Conservation (phyloP, 371 early-diverging fungal species). For the Actinomortierella wolfii region DNA sequence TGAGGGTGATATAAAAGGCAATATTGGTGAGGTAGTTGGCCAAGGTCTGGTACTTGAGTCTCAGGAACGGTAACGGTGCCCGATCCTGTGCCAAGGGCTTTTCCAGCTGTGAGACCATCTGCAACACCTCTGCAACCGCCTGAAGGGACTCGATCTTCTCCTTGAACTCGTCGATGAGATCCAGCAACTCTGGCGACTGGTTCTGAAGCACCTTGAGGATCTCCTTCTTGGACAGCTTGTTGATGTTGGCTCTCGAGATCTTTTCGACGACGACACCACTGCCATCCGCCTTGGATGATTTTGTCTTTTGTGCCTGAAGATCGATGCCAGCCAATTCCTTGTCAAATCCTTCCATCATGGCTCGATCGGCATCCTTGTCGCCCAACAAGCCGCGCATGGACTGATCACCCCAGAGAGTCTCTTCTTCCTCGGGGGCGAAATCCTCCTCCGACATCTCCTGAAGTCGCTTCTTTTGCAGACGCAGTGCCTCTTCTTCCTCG, state of each 20-base stretch:
- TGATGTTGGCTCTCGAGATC: constrained; percentile 51
- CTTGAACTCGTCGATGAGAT: constrained; percentile 76
- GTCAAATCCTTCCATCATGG: constrained; percentile 57
- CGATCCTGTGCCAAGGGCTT: constrained; percentile 44
- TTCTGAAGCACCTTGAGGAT: constrained; percentile 73
- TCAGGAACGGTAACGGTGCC: constrained; percentile 55
- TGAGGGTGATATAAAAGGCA: constrained; percentile 84
- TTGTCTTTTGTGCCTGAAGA: constrained; percentile 4
- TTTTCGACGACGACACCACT: constrained; percentile 45
- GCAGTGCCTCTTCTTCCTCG: constrained; percentile 91
- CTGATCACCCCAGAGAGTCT: constrained; percentile 38
- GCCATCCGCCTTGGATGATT: constrained; percentile 24
- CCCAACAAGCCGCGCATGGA: constrained; percentile 34
- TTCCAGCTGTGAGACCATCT: constrained; percentile 38
- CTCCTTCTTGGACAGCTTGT: constrained; percentile 68
- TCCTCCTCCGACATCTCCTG: constrained; percentile 86
- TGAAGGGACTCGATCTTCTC: constrained; percentile 56
- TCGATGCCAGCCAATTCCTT: constrained; percentile 61
- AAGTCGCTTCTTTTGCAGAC: constrained; percentile 81
- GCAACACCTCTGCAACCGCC: constrained; percentile 35
- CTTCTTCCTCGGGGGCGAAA: constrained; percentile 67
- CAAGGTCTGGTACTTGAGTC: constrained; percentile 58
- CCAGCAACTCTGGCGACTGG: constrained; percentile 84
- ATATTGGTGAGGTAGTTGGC: constrained; percentile 88
- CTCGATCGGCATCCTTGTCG: constrained; percentile 48